phyloP scores from a whole-genome alignment of 2,329 filamentous ascomycete genomes.

The Penicillium psychrosexuale region DNA sequence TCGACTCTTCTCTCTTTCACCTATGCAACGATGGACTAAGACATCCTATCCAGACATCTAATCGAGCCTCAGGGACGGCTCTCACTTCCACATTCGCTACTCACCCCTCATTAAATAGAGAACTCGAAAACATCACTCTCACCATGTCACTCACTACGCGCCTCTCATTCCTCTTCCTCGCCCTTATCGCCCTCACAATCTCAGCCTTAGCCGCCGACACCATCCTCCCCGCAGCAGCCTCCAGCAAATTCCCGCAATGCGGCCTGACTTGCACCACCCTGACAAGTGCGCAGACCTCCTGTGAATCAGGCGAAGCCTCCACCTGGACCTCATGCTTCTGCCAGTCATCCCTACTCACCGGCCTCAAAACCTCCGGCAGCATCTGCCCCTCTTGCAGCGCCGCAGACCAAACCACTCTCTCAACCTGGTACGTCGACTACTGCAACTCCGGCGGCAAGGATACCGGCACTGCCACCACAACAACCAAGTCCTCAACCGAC shows the following conservation, averaged over 20 bases:
- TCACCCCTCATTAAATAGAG: not conserved
- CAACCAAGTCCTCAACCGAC: constrained; percentile 20
- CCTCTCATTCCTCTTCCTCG: not conserved
- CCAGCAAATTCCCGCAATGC: constrained; percentile 58
- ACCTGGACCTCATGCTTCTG: constrained; percentile 74
- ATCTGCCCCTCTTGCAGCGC: constrained; percentile 60
- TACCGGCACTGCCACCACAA: constrained; percentile 28
- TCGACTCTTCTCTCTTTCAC: not conserved
- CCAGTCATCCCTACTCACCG: constrained; percentile 56
- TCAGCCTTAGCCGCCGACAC: constrained; percentile 23
- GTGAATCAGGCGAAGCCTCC: constrained; percentile 50
- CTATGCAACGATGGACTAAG: not conserved
- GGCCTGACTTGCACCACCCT: constrained; percentile 59
- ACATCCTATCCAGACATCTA: not conserved
- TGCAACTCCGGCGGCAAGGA: constrained; percentile 54
- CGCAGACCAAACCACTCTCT: constrained; percentile 56
- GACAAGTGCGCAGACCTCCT: constrained; percentile 68
- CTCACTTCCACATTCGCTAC: not conserved
- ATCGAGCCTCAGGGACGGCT: not conserved
- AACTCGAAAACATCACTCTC: not conserved
- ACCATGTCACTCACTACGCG: constrained; percentile 6
- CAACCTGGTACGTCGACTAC: constrained; percentile 67
- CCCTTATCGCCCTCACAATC: constrained; percentile 22
- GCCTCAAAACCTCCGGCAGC: constrained; percentile 59
- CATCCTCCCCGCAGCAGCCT: constrained; percentile 37